Percentiles rank a stretch among this genome's conserved stretches.
These are phyloP conservation scores for Oryza rufipogon DNA, from an alignment of 176 grass and related monocot genomes.

Conservation along the genomic window DNA sequence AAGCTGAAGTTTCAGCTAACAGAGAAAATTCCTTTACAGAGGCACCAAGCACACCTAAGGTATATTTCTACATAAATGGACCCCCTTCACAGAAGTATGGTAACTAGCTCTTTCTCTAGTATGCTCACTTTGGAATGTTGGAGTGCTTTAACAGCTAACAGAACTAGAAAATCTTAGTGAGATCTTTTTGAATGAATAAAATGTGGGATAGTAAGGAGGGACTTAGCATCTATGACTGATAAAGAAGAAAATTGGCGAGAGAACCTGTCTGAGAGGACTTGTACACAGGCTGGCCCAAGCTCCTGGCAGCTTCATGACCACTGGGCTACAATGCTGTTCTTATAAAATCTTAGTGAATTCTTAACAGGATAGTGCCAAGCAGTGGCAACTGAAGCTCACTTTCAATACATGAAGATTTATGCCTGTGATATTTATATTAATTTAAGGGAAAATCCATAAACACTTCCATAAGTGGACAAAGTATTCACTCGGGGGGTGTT, in stretches of 20 bases:
- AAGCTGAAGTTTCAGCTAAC: conserved; percentile 79
- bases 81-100: background rate
- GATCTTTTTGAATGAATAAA: background rate
- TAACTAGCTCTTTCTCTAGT: background rate
- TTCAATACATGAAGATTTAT: background rate
- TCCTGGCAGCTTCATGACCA: background rate
- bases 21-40: conserved; percentile 81
- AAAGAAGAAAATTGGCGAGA: background rate
- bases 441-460: background rate
- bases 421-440: conserved; percentile 3
- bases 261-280: background rate
- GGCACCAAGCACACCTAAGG: conserved; percentile 88
- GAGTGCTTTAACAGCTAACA: background rate
- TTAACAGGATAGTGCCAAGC: conserved; percentile 3
- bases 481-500: background rate
- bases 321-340: background rate
- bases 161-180: conserved; percentile 15
- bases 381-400: conserved; percentile 1
- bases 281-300: background rate
- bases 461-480: background rate
- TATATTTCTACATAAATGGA: conserved; percentile 41
- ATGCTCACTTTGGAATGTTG: background rate
- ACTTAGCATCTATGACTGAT: background rate
- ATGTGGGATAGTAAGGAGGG: background rate
- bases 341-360: background rate